Evolutionary conservation across 495 filamentous ascomycete genomes (phyloP).

Genomic region (Aspergillus kassunensis): DNA sequence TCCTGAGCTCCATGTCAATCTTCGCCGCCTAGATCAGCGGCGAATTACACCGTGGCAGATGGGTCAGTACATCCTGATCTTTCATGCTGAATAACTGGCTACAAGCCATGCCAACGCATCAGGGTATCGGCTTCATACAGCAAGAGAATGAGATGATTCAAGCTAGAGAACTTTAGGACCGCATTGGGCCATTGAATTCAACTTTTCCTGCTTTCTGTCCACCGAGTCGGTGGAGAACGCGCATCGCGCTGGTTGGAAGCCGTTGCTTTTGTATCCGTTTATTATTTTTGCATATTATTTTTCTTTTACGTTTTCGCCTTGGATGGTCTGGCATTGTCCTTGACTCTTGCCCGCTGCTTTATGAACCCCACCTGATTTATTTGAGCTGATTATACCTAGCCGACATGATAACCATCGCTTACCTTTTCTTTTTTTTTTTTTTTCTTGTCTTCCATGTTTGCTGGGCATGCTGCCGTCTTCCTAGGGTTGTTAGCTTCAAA

Average conservation of each 20-base stretch:
- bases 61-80: slow-evolving; percentile 57
- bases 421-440: slow-evolving; percentile 22
- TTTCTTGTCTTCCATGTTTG: slow-evolving; percentile 18
- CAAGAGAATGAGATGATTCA: slow-evolving; percentile 23
- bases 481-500: slow-evolving; percentile 10
- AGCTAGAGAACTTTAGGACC: slow-evolving; percentile 21
- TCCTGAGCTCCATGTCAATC: slow-evolving; percentile 25
- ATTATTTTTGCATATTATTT: slow-evolving; percentile 9
- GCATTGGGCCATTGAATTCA: slow-evolving; percentile 16
- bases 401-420: slow-evolving; percentile 14
- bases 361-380: slow-evolving; percentile 25
- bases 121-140: slow-evolving; percentile 37
- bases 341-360: slow-evolving; percentile 6
- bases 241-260: slow-evolving; percentile 11
- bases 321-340: slow-evolving; percentile 3
- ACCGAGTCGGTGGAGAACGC: slow-evolving; percentile 16
- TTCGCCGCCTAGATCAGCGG: slow-evolving; percentile 34
- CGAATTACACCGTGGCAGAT: slow-evolving; percentile 35
- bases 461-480: slow-evolving; percentile 11
- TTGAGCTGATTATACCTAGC: slow-evolving; percentile 22
- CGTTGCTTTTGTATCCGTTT: slow-evolving; percentile 11
- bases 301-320: slow-evolving; percentile 10
- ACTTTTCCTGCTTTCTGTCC: slow-evolving; percentile 13
- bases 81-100: slow-evolving; percentile 58
- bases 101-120: slow-evolving; percentile 91